Base-by-base conservation (phyloP, 805 yeast genomes). In the Candida mattraensis region DNA sequence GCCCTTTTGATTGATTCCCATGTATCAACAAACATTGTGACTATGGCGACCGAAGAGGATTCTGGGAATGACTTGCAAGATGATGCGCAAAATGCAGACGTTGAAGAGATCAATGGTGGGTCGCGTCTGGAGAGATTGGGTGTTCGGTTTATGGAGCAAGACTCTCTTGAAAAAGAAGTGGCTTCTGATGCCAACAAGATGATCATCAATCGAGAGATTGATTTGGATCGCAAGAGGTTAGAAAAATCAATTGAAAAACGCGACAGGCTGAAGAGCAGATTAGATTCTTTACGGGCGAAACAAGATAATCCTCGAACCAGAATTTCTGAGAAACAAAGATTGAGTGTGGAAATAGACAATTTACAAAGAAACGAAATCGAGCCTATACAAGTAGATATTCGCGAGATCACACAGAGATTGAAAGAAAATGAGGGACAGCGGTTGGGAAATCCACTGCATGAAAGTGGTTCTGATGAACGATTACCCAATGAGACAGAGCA, bases 401-500 rank as follows among this genome's bases (percentile, higher is more conserved):
- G 61, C 10, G 96, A 87, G 19, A 80, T 82, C 47, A 56, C 60
- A 39, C 38, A 45, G 40, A 38, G 68, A 51, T 19, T 83, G 14
- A 47, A 48, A 7, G 61, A 60, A 0, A 65, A 30, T 38, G 54
- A 43, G 8, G 13, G 47, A 15, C 27, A 28, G 14, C 36, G 35
- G 17, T 37, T 38, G 22, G 30, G 12, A 2, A 35, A 31, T 3
- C 12, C 28, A 18, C 38, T 31, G 7, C 21, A 45, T 5, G 51
- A 40, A 8, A 54, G 41, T 1, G 39, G 48, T 12, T 44, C 53
- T 1, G 47, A 50, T n/a, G 73, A 63, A 3, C 66, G 70, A 44
- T 66, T 74, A 5, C 78, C 83, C 0, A 84, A 75, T n/a, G 98
- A 93, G 53, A 62, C 87, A 0, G 84, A 83, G 52, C 76, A 76